Conservation (phyloP, 805 yeast species). For the Candida insectorum region DNA sequence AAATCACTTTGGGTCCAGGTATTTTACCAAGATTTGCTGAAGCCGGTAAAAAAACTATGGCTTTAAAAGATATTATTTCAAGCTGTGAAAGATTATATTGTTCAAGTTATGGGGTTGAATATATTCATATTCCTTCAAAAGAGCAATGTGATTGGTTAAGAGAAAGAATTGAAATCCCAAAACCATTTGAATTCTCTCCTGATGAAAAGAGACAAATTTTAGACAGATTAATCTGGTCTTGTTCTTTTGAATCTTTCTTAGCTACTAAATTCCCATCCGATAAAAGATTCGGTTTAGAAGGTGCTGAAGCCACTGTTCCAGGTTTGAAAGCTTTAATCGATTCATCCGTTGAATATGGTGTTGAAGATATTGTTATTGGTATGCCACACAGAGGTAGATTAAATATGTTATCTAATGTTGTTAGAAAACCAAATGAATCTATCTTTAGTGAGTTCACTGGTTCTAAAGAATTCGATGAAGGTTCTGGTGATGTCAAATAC, state of each 20-base stretch:
- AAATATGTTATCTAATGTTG: constrained; percentile 96
- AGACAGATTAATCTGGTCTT: constrained; percentile 95
- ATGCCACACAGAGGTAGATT: constrained; percentile 99
- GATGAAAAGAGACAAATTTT: constrained; percentile 95
- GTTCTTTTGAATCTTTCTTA: constrained; percentile 88
- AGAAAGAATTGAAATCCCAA: constrained; percentile 90
- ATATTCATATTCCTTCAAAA: constrained; percentile 94
- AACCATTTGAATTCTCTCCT: constrained; percentile 73
- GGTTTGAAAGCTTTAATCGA: constrained; percentile 96
- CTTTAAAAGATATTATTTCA: constrained; percentile 72
- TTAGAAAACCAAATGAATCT: constrained; percentile 97
- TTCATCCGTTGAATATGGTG: constrained; percentile 86
- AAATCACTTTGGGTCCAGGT: constrained; percentile 94
- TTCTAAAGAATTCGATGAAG: constrained; percentile 85
- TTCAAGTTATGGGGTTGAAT: constrained; percentile 87
- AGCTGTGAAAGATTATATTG: constrained; percentile 85
- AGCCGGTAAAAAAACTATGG: constrained; percentile 59
- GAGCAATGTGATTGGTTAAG: constrained; percentile 98
- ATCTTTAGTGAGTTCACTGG: constrained; percentile 96
- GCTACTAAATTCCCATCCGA: constrained; percentile 97
- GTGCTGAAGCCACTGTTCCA: constrained; percentile 95
- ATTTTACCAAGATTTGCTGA: constrained; percentile 87
- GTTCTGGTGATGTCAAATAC: constrained; percentile 98
- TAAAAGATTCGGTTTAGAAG: constrained; percentile 98
- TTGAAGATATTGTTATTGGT: constrained; percentile 95